Evolutionary conservation across 108 stramenopile genomes (phyloP), one percentile per base, ranked within the genome.

Genomic region (Nannochloropsis salina): DNA sequence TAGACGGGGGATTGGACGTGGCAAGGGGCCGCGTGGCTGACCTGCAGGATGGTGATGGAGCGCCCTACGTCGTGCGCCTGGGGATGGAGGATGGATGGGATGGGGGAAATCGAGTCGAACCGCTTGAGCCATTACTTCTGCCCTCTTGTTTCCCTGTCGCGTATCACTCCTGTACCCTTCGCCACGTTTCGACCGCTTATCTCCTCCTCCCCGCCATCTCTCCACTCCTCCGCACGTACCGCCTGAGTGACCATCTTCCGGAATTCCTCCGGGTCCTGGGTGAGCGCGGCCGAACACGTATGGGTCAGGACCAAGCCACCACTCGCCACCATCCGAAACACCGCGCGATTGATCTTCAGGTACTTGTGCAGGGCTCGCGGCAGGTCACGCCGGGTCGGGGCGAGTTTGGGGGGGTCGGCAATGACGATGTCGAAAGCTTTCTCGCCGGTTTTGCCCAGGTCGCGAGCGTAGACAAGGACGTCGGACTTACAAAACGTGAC

Each of bases 191-290:
- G 31, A 31, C 31, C 31, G 0, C 31, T 31, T 31, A 31, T 31
- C 31, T 31, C 31, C 31, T 31, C 31, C 31, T 31, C 31, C 31
- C 31, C 31, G 31, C 31, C 31, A 31, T 1, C 31, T 31, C 31
- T 31, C 0, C 31, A 31, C 31, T 31, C 31, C 31, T 31, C 47
- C 47, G 15, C 15, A 74, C 61, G 4, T 74, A 74, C 61, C 61
- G 61, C 61, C 61, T 74, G 61, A 74, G 15, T 74, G 61, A 74
- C 61, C 61, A 74, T 74, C 61, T 74, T 74, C 61, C 61, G 15
- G 0, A 74, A 74, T 2, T 74, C 61, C 3, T 74, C 61, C 61
- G 61, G 61, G 4, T 74, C 61, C 61, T 74, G 61, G 20, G 61
- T 74, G 4, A 74, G n/a, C 20, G 61, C 61, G 20, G 61, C 61